A percentile compares a stretch with the other conserved stretches of the same genome.
Evolutionary conservation across 345 rosid genomes (phyloP).

Genomic region (Alliaria petiolata): DNA sequence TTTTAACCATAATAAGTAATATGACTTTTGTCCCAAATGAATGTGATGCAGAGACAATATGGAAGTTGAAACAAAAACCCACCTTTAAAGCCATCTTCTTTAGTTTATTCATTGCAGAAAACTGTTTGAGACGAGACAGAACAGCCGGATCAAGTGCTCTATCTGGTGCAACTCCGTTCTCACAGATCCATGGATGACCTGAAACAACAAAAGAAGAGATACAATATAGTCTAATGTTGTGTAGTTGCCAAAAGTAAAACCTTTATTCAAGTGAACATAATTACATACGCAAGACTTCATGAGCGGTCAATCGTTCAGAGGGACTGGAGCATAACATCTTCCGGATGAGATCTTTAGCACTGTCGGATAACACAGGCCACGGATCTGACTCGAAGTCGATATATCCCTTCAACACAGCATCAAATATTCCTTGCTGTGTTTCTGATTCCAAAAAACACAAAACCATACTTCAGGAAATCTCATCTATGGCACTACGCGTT

Average conservation of each 20-base stretch:
- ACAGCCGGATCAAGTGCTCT: conserved; percentile 93
- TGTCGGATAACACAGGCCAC: conserved; percentile 90
- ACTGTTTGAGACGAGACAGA: conserved; percentile 92
- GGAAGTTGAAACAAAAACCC: neutral
- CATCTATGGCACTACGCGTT: neutral
- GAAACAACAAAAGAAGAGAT: conserved; percentile 34
- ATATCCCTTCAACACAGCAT: conserved; percentile 92
- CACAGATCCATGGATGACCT: conserved; percentile 99
- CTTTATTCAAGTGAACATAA: neutral
- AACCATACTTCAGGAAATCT: conserved; percentile 16
- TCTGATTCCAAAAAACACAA: conserved; percentile 43
- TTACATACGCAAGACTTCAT: conserved; percentile 92
- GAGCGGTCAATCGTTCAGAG: conserved; percentile 82
- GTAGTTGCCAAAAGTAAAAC: neutral
- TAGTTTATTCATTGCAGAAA: conserved; percentile 97
- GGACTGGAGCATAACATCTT: conserved; percentile 83
- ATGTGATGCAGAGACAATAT: neutral
- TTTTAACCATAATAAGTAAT: conserved; percentile 7
- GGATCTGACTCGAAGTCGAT: conserved; percentile 95
- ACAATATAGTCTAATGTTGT: conserved; percentile 21
- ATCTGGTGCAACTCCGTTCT: conserved; percentile 99
- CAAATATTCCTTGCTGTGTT: conserved; percentile 98
- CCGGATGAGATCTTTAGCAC: conserved; percentile 82
- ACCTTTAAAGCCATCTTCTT: conserved; percentile 99
- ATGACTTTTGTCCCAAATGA: neutral